phyloP scores from a whole-genome alignment of 2,329 filamentous ascomycete species.

The Claviceps spartinae region DNA sequence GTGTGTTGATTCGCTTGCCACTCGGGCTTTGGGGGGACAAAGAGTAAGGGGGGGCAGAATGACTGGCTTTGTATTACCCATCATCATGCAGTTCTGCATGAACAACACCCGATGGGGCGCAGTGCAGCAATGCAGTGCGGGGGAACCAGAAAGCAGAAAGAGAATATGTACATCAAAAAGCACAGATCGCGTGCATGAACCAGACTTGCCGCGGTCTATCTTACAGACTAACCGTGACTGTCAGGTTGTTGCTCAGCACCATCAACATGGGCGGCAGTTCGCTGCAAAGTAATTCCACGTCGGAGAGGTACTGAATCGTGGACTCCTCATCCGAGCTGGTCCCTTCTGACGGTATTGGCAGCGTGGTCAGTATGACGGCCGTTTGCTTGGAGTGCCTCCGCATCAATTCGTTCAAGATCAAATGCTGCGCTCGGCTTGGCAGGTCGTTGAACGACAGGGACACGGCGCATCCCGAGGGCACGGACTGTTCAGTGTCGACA shows the following conservation, averaged over 20 bases:
- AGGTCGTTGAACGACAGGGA: constrained; percentile 77
- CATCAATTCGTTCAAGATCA: constrained; percentile 80
- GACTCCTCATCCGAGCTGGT: constrained; percentile 57
- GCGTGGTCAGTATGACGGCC: constrained; percentile 68
- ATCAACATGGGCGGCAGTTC: constrained; percentile 63
- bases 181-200: neutral
- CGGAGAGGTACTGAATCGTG: constrained; percentile 60
- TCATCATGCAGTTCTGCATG: neutral
- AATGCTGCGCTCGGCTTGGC: constrained; percentile 69
- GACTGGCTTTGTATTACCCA: neutral
- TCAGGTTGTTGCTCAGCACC: constrained; percentile 82
- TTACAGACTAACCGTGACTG: constrained; percentile 63
- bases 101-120: neutral
- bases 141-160: neutral
- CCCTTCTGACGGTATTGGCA: constrained; percentile 68
- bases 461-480: constrained; percentile 46
- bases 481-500: constrained; percentile 25
- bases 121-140: neutral
- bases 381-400: constrained; percentile 52
- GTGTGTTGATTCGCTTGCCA: neutral
- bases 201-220: neutral
- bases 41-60: neutral
- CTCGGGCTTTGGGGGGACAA: neutral
- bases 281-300: constrained; percentile 66
- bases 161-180: neutral